A percentile compares a stretch with the other conserved stretches of the same genome.
These are phyloP conservation scores for Phycomyces blakesleeanus DNA, from an alignment of 192 early-diverging fungal species.

Conservation along the genomic window DNA sequence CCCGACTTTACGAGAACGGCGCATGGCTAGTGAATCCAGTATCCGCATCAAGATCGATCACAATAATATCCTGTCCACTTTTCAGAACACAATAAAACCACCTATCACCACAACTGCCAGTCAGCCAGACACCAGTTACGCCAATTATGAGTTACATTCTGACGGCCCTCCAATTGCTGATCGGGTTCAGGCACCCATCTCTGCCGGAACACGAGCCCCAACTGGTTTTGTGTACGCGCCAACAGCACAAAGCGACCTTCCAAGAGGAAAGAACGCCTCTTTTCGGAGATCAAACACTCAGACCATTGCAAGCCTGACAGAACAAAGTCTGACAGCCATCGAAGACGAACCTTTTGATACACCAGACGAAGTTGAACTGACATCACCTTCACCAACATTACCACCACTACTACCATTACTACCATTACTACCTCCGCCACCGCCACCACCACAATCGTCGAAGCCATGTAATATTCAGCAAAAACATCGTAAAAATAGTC, in stretches of 20 bases:
- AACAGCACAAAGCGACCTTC: background rate
- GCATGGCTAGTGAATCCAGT: slow-evolving; percentile 3
- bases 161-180: background rate
- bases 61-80: background rate
- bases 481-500: background rate
- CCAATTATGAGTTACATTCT: background rate
- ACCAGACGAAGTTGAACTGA: background rate
- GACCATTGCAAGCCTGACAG: background rate
- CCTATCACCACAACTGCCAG: background rate
- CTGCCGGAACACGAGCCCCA: slow-evolving; percentile 4
- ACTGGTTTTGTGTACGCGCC: slow-evolving; percentile 18
- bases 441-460: too few relatives aligned
- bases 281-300: background rate
- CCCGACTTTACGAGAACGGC: background rate
- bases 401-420: too few relatives aligned
- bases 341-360: background rate
- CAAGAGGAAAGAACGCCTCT: background rate
- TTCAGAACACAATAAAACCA: background rate
- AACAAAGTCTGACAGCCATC: background rate
- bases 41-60: background rate
- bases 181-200: slow-evolving; percentile 7
- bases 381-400: too few relatives aligned
- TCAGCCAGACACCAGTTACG: background rate
- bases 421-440: too few relatives aligned
- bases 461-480: too few relatives aligned